phyloP scores from a whole-genome alignment of 2,329 filamentous ascomycete species.

The Claviceps sp. region DNA sequence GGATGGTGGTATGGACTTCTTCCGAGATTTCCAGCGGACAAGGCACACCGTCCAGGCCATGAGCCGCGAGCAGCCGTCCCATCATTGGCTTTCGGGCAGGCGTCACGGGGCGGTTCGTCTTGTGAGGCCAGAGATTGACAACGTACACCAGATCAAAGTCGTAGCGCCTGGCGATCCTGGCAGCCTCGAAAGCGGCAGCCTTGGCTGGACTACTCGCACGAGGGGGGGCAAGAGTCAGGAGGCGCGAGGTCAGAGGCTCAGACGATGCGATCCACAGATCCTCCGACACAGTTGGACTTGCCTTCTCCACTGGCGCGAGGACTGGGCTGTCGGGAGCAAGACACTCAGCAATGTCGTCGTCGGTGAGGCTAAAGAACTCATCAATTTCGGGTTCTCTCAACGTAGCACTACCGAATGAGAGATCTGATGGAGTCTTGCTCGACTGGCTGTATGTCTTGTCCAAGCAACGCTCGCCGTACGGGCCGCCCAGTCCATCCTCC shows the following conservation, averaged over 20 bases:
- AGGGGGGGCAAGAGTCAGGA: slow-evolving; percentile 32
- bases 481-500: slow-evolving; percentile 14
- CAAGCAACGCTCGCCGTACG: slow-evolving; percentile 13
- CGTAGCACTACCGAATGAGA: slow-evolving; percentile 20
- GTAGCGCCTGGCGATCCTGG: slow-evolving; percentile 40
- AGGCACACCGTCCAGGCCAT: slow-evolving; percentile 36
- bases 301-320: slow-evolving; percentile 3
- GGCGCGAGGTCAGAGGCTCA: slow-evolving; percentile 15
- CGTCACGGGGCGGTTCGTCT: background rate
- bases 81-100: slow-evolving; percentile 20
- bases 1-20: slow-evolving; percentile 34
- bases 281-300: slow-evolving; percentile 8
- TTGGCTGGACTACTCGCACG: slow-evolving; percentile 29
- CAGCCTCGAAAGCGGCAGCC: slow-evolving; percentile 39
- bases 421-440: slow-evolving; percentile 17
- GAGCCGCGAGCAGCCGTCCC: slow-evolving; percentile 40
- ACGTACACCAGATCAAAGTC: slow-evolving; percentile 46
- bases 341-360: slow-evolving; percentile 44
- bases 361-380: slow-evolving; percentile 40
- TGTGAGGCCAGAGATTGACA: slow-evolving; percentile 41
- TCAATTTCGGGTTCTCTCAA: slow-evolving; percentile 38
- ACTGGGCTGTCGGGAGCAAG: slow-evolving; percentile 10
- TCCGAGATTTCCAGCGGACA: slow-evolving; percentile 39
- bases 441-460: slow-evolving; percentile 17
- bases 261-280: slow-evolving; percentile 12